These are phyloP conservation scores for Boletus smithii DNA, from an alignment of 1,284 basidiomycete genomes.

Conservation along the genomic window DNA sequence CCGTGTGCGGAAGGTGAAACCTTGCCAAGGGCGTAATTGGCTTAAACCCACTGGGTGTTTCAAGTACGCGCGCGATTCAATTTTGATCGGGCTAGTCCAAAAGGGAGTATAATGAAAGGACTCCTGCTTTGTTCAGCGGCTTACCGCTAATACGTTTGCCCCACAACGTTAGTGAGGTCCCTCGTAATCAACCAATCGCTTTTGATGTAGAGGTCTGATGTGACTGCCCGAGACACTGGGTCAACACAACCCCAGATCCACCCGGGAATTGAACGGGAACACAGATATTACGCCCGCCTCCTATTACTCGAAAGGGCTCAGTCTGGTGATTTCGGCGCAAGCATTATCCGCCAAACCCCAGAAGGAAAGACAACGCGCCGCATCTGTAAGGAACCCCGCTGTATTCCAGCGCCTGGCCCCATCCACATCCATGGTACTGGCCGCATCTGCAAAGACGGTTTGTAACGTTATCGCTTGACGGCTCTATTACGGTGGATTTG, in stretches of 20 bases:
- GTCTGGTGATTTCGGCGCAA: background rate
- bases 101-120: conserved; percentile 7
- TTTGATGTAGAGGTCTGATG: background rate
- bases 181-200: conserved; percentile 1
- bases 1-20: too few species aligned
- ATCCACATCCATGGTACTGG: background rate
- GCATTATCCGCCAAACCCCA: background rate
- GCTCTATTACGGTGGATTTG: too few species aligned
- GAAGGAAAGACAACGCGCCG: background rate
- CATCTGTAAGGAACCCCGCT: background rate
- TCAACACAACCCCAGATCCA: conserved; percentile 8
- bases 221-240: background rate
- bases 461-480: too few species aligned
- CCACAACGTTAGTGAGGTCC: background rate
- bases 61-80: background rate
- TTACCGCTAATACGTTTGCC: background rate
- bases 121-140: conserved; percentile 1
- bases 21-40: background rate
- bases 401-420: background rate
- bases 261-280: background rate
- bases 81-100: conserved; percentile 1
- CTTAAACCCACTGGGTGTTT: background rate
- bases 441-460: too few species aligned
- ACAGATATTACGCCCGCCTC: background rate
- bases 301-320: background rate